Evolutionary conservation across 257 asterid genomes (phyloP).

Genomic region (Scutellaria galericulata): DNA sequence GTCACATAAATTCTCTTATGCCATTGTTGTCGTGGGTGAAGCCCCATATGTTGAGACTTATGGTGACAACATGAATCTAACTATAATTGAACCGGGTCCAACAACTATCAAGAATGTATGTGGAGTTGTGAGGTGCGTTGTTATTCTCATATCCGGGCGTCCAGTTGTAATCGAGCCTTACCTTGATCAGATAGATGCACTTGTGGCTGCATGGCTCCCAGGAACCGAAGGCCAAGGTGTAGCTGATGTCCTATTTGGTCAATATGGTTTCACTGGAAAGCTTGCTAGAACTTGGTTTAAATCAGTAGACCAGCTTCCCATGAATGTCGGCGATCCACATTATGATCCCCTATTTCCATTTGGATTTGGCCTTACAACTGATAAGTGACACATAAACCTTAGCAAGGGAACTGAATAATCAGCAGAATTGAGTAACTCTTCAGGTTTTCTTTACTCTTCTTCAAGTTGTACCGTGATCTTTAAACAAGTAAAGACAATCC

Average conservation of each 20-base stretch:
- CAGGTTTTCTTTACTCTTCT: too few relatives aligned
- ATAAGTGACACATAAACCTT: constrained; percentile 42
- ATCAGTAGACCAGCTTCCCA: constrained; percentile 75
- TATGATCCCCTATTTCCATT: constrained; percentile 80
- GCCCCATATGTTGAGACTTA: constrained; percentile 63
- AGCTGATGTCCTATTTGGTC: constrained; percentile 67
- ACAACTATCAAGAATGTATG: constrained; percentile 61
- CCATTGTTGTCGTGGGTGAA: constrained; percentile 84
- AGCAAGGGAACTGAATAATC: constrained; percentile 16
- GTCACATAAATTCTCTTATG: constrained; percentile 56
- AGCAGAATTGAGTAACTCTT: neutral
- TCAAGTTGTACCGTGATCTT: too few relatives aligned
- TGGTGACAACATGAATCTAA: constrained; percentile 72
- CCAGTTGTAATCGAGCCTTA: constrained; percentile 75
- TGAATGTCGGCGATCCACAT: constrained; percentile 81
- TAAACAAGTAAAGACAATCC: too few relatives aligned
- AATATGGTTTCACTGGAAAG: constrained; percentile 76
- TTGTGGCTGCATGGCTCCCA: constrained; percentile 93
- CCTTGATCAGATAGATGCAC: constrained; percentile 53
- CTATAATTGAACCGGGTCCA: constrained; percentile 64
- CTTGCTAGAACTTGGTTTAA: constrained; percentile 85
- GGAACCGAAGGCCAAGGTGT: constrained; percentile 87
- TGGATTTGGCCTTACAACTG: constrained; percentile 69
- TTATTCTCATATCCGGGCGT: constrained; percentile 77
- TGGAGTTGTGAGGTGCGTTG: constrained; percentile 60